Conservation (phyloP, 306 rosid species). For the Ormosia semicastrata region DNA sequence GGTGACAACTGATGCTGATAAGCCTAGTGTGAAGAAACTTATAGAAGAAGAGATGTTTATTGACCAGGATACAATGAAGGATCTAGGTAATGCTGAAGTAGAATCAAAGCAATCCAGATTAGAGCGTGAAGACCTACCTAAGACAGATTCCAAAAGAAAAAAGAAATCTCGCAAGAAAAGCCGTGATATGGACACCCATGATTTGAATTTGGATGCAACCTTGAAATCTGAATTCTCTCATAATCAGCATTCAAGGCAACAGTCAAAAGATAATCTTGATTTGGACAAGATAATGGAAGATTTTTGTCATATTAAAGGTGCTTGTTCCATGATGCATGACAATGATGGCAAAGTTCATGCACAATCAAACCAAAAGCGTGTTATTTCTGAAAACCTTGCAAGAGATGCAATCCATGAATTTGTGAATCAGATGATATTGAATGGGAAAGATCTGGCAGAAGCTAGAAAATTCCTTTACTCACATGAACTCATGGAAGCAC, state of each 20-base stretch:
- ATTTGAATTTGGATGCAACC: slow-evolving; percentile 43
- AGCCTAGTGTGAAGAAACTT: slow-evolving; percentile 95
- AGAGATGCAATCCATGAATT: slow-evolving; percentile 61
- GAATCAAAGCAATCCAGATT: slow-evolving; percentile 42
- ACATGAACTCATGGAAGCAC: slow-evolving; percentile 66
- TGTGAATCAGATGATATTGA: slow-evolving; percentile 57
- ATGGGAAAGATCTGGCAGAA: slow-evolving; percentile 63
- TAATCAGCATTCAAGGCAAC: slow-evolving; percentile 38
- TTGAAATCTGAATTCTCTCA: slow-evolving; percentile 23
- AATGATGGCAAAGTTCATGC: slow-evolving; percentile 41
- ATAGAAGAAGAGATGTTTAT: slow-evolving; percentile 88
- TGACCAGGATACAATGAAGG: slow-evolving; percentile 51
- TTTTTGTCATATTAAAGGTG: slow-evolving; percentile 52
- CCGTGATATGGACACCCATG: slow-evolving; percentile 51
- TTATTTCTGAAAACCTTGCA: slow-evolving; percentile 56
- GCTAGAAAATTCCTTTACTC: slow-evolving; percentile 61
- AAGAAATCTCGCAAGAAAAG: slow-evolving; percentile 60
- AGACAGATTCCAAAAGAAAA: slow-evolving; percentile 43
- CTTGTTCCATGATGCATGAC: slow-evolving; percentile 38
- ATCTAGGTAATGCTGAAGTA: slow-evolving; percentile 26
- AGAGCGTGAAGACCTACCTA: slow-evolving; percentile 38
- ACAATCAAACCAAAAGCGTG: slow-evolving; percentile 47
- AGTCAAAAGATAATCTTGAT: slow-evolving; percentile 43
- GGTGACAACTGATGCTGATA: slow-evolving; percentile 39
- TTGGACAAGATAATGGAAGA: slow-evolving; percentile 78